These are phyloP conservation scores for Chaetoceros muelleri DNA, from an alignment of 108 stramenopile species.

Conservation along the genomic window DNA sequence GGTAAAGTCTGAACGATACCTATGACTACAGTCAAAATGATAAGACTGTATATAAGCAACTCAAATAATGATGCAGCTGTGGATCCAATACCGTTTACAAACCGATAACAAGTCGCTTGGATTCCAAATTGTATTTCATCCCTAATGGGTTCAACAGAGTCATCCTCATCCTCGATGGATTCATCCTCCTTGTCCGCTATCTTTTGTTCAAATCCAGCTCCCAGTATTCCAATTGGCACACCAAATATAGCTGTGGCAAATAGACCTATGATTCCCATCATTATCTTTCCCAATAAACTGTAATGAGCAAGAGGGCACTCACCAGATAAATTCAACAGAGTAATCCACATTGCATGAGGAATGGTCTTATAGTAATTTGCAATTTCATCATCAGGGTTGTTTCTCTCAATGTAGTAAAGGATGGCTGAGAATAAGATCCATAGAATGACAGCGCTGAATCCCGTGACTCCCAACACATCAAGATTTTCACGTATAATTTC, in stretches of 20 bases:
- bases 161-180: conserved; percentile 31
- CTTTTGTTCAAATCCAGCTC: conserved; percentile 82
- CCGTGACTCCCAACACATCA: conserved; percentile 77
- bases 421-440: conserved; percentile 77
- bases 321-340: conserved; percentile 78
- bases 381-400: conserved; percentile 77
- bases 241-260: conserved; percentile 77
- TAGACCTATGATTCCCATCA: conserved; percentile 66
- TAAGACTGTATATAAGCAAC: conserved; percentile 52
- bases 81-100: conserved; percentile 64
- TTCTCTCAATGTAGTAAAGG: conserved; percentile 73
- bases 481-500: conserved; percentile 54
- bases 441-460: conserved; percentile 69
- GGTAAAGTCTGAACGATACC: conserved; percentile 60
- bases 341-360: conserved; percentile 90
- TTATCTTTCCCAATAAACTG: conserved; percentile 56
- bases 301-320: conserved; percentile 82
- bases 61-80: conserved; percentile 39
- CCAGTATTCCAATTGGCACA: conserved; percentile 82
- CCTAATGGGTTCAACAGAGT: neutral
- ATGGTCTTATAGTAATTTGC: conserved; percentile 65
- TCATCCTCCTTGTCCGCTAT: conserved; percentile 60
- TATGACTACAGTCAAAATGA: conserved; percentile 44
- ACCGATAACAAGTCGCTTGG: conserved; percentile 25
- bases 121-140: neutral